Conservation (phyloP, 2,329 filamentous ascomycete genomes). For the Penicillium olsonii region DNA sequence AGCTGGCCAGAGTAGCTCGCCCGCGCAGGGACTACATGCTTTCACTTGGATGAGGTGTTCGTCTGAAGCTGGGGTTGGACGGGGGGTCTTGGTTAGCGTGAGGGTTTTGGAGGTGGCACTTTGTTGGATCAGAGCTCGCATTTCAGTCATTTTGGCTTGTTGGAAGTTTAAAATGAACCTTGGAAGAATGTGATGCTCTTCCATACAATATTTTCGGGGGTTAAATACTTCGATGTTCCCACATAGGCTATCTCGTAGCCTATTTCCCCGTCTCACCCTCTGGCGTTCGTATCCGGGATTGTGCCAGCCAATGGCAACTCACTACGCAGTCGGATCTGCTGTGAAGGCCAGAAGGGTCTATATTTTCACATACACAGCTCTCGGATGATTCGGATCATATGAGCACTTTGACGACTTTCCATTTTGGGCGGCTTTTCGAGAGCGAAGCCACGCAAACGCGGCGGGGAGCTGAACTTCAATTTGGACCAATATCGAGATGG, state of each 20-base stretch:
- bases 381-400: too few relatives aligned
- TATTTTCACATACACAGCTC: not conserved
- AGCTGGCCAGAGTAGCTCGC: slow-evolving; percentile 48
- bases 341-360: not conserved
- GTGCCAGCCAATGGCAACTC: not conserved
- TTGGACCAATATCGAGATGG: too few relatives aligned
- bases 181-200: too few relatives aligned
- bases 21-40: slow-evolving; percentile 42
- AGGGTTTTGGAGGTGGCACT: slow-evolving; percentile 1
- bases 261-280: not conserved
- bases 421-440: too few relatives aligned
- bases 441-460: too few relatives aligned
- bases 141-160: not conserved
- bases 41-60: slow-evolving; percentile 46
- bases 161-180: not conserved
- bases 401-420: too few relatives aligned
- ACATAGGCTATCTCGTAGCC: slow-evolving; percentile 5
- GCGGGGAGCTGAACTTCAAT: too few relatives aligned
- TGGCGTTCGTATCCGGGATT: not conserved
- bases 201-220: not conserved
- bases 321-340: not conserved
- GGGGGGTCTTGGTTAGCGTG: not conserved
- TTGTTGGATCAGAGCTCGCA: slow-evolving; percentile 1
- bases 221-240: not conserved
- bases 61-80: slow-evolving; percentile 15